phyloP scores from a whole-genome alignment of 208 protist species.

The Phytomonas francai region DNA sequence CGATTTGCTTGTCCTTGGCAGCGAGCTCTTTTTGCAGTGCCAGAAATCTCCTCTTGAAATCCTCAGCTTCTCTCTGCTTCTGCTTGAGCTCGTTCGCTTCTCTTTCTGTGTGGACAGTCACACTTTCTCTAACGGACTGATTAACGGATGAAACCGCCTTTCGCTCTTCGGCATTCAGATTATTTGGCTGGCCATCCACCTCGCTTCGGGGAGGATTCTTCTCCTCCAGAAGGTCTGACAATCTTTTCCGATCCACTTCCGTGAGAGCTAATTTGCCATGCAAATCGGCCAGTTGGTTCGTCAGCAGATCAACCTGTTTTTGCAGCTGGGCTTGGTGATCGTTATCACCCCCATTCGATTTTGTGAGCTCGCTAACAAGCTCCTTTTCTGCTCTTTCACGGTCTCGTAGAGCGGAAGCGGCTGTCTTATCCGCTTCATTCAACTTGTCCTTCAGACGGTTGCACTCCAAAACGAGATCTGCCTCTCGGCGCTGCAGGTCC shows the following conservation, averaged over 20 bases:
- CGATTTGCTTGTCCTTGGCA: constrained; percentile 4
- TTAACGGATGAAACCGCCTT: no score
- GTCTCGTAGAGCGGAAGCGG: constrained; percentile 18
- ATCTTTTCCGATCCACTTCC: background rate
- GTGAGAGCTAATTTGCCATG: background rate
- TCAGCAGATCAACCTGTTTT: constrained; percentile 10
- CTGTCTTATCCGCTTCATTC: constrained; percentile 24
- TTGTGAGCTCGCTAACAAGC: constrained; percentile 17
- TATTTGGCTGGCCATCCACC: no score
- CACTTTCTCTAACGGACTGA: no score
- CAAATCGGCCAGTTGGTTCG: constrained; percentile 20
- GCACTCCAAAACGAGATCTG: constrained; percentile 18
- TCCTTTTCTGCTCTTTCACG: constrained; percentile 25
- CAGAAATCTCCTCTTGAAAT: constrained; percentile 1
- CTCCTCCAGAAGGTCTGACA: background rate
- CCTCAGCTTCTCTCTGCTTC: constrained; percentile 8
- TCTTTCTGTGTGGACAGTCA: background rate
- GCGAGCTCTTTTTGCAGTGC: constrained; percentile 8
- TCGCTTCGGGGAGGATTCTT: background rate
- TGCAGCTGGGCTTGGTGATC: background rate
- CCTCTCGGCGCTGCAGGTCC: constrained; percentile 23
- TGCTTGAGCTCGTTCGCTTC: constrained; percentile 10
- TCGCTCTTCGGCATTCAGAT: no score
- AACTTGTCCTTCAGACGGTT: constrained; percentile 25
- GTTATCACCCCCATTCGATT: constrained; percentile 10